Percentiles rank a stretch among this genome's conserved stretches.
phyloP scores from a whole-genome alignment of 345 rosid genomes.

The Microcos paniculata region DNA sequence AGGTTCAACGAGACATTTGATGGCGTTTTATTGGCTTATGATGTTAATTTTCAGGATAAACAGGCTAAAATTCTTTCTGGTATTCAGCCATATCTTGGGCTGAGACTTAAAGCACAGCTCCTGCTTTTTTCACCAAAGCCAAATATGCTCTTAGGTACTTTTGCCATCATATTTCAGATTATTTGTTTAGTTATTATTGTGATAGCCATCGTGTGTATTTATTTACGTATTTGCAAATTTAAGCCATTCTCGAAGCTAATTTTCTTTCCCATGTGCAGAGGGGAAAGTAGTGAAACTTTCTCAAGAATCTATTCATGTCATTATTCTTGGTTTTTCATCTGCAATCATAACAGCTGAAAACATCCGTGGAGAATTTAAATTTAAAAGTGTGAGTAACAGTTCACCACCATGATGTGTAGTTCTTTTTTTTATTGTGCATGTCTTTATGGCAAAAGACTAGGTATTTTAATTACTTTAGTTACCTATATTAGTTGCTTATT shows the following conservation, averaged over 20 bases:
- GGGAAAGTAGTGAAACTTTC: conserved; percentile 71
- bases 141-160: conserved; percentile 61
- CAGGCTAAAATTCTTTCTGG: conserved; percentile 60
- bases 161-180: conserved; percentile 4
- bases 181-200: background rate
- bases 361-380: conserved; percentile 54
- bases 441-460: background rate
- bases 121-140: conserved; percentile 78
- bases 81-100: conserved; percentile 65
- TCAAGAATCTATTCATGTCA: conserved; percentile 64
- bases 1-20: conserved; percentile 69
- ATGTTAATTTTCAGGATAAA: conserved; percentile 42
- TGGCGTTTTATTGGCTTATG: conserved; percentile 77
- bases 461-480: background rate
- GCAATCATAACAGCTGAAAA: conserved; percentile 60
- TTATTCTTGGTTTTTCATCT: conserved; percentile 87
- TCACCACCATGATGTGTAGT: background rate
- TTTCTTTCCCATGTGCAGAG: conserved; percentile 40
- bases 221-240: background rate
- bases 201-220: background rate
- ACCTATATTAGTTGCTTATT: background rate
- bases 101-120: conserved; percentile 52
- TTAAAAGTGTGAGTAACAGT: conserved; percentile 13
- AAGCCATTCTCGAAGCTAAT: conserved; percentile 2
- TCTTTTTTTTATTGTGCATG: background rate